These are phyloP conservation scores for Mortierella sp. DNA, from an alignment of 371 early-diverging fungal species.

Conservation along the genomic window DNA sequence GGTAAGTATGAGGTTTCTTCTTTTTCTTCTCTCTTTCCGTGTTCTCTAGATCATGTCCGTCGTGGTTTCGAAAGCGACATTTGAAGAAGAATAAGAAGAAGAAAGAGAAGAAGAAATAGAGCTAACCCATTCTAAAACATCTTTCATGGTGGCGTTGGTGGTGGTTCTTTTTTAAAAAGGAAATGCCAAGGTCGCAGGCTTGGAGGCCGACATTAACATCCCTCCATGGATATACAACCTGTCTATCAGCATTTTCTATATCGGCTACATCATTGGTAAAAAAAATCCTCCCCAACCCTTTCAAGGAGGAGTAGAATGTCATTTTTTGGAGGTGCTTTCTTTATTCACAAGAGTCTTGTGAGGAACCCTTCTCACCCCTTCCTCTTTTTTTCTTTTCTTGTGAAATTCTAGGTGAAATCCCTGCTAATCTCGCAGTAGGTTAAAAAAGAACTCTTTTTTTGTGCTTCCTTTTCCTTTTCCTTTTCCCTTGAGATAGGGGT, in stretches of 20 bases:
- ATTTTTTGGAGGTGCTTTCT: background rate
- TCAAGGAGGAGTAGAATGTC: background rate
- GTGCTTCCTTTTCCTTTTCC: conserved; percentile 19
- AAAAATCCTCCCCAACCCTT: background rate
- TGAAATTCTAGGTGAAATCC: background rate
- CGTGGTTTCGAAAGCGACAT: no score
- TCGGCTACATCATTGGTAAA: conserved; percentile 78
- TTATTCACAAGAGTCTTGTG: background rate
- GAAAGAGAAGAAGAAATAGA: background rate
- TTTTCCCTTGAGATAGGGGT: conserved; percentile 27
- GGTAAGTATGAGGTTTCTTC: conserved; percentile 47
- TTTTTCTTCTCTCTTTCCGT: no score
- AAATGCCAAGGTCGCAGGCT: conserved; percentile 50
- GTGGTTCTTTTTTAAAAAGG: conserved; percentile 12
- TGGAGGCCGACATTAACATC: conserved; percentile 62
- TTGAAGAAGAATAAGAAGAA: background rate
- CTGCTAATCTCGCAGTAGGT: background rate
- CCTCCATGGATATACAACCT: conserved; percentile 62
- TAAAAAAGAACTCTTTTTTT: background rate
- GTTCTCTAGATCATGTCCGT: no score
- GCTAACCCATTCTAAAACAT: background rate
- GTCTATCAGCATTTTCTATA: conserved; percentile 74
- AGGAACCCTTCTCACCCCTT: no score
- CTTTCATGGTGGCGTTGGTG: no score
- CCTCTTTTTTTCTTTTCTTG: no score